Percentiles rank a stretch among this genome's conserved stretches.
phyloP scores from a whole-genome alignment of 768 basidiomycete species.

The Mycena alexandri region DNA sequence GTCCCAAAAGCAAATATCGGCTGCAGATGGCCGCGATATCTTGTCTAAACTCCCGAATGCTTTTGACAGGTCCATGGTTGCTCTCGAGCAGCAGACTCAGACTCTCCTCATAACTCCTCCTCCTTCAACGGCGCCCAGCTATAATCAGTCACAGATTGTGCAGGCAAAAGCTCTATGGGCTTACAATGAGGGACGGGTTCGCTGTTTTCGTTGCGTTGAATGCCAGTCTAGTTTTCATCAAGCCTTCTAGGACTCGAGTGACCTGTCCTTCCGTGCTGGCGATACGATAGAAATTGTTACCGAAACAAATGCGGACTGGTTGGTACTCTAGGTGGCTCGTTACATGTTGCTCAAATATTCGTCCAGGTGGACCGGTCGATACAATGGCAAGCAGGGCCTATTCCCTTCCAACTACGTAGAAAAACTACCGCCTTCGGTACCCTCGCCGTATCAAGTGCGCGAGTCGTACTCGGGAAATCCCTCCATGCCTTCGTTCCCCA shows the following conservation, averaged over 20 bases:
- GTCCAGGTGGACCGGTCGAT: slow-evolving; percentile 73
- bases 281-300: slow-evolving; percentile 81
- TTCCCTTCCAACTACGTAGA: slow-evolving; percentile 85
- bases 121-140: slow-evolving; percentile 7
- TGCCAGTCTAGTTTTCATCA: slow-evolving; percentile 1
- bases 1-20: slow-evolving; percentile 60
- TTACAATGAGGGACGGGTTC: slow-evolving; percentile 72
- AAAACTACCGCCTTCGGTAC: slow-evolving; percentile 50
- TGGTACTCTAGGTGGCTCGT: background rate
- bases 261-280: slow-evolving; percentile 79
- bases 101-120: slow-evolving; percentile 29
- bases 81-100: slow-evolving; percentile 30
- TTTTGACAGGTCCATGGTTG: slow-evolving; percentile 29
- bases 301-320: slow-evolving; percentile 85
- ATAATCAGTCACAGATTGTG: slow-evolving; percentile 29
- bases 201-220: slow-evolving; percentile 1
- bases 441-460: slow-evolving; percentile 23
- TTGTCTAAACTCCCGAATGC: slow-evolving; percentile 57
- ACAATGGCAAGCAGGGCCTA: slow-evolving; percentile 72
- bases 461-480: slow-evolving; percentile 19
- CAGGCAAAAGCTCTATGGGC: slow-evolving; percentile 71
- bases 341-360: background rate
- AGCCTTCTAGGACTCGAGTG: slow-evolving; percentile 69
- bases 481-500: slow-evolving; percentile 26
- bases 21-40: slow-evolving; percentile 60